phyloP scores from a whole-genome alignment of 2,329 filamentous ascomycete genomes.

The Aspergillus tubingensis region DNA sequence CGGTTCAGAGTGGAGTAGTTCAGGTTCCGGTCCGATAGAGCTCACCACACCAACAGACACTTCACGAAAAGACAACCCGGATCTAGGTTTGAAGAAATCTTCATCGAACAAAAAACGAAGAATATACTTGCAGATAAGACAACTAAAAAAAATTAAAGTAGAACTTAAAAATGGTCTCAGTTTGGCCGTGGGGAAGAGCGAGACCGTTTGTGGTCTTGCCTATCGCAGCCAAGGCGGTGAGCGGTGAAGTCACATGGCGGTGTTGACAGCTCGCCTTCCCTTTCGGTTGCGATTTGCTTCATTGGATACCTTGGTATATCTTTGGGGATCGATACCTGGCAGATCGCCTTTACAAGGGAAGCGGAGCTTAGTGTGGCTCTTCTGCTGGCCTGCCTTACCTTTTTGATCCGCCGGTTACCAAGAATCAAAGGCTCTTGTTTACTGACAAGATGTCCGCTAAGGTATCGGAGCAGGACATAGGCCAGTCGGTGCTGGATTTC shows the following conservation, averaged over 20 bases:
- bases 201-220: not conserved
- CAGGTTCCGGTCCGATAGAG: constrained; percentile 31
- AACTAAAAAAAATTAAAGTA: not conserved
- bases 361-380: not conserved
- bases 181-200: not conserved
- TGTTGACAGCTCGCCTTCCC: constrained; percentile 20
- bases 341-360: not conserved
- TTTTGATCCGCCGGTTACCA: not conserved
- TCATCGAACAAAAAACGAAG: not conserved
- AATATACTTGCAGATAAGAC: not conserved
- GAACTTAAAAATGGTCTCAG: not conserved
- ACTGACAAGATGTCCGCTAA: constrained; percentile 37
- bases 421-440: not conserved
- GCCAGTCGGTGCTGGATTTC: constrained; percentile 65
- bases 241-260: constrained; percentile 36
- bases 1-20: constrained; percentile 29
- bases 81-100: not conserved
- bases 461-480: constrained; percentile 47
- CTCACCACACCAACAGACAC: constrained; percentile 15
- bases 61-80: not conserved
- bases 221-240: constrained; percentile 21
- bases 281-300: not conserved
- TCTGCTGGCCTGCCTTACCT: not conserved
- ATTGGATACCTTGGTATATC: not conserved
- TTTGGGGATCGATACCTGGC: not conserved